These are phyloP conservation scores for Hypoxylon sp. DNA, from an alignment of 2,329 filamentous ascomycete genomes.

Conservation along the genomic window DNA sequence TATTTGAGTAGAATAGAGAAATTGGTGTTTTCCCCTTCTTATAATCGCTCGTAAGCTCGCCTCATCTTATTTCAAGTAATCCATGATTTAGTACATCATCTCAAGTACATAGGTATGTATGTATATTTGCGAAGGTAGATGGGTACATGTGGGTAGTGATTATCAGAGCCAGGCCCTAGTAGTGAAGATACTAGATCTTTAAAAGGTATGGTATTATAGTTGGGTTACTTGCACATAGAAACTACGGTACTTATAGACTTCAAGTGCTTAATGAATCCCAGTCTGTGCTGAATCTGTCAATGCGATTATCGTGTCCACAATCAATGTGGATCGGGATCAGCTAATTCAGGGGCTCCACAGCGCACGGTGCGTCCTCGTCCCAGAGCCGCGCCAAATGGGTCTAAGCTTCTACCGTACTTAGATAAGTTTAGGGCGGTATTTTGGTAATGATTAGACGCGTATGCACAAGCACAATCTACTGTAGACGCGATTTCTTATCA, in stretches of 20 bases:
- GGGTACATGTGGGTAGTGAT: background rate
- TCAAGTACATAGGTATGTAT: too few relatives aligned
- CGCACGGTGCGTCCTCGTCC: slow-evolving; percentile 11
- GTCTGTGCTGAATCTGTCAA: background rate
- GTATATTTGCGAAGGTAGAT: too few relatives aligned
- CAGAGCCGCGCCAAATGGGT: slow-evolving; percentile 27
- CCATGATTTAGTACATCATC: too few relatives aligned
- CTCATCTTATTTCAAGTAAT: background rate
- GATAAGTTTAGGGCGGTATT: background rate
- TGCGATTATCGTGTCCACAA: background rate
- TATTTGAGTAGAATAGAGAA: background rate
- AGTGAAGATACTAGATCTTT: background rate
- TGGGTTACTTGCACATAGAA: background rate
- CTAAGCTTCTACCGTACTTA: slow-evolving; percentile 7
- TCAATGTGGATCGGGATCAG: background rate
- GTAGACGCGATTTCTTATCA: slow-evolving; percentile 23
- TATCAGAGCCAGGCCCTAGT: background rate
- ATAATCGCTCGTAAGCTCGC: slow-evolving; percentile 2
- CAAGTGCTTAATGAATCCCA: background rate
- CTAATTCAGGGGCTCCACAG: background rate
- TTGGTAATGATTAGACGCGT: slow-evolving; percentile 22
- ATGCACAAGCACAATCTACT: slow-evolving; percentile 14
- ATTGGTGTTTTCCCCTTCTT: background rate
- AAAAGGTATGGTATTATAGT: background rate
- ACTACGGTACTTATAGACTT: background rate